Evolutionary conservation across 306 rosid species (phyloP).

Genomic region (Bauhinia variegata): DNA sequence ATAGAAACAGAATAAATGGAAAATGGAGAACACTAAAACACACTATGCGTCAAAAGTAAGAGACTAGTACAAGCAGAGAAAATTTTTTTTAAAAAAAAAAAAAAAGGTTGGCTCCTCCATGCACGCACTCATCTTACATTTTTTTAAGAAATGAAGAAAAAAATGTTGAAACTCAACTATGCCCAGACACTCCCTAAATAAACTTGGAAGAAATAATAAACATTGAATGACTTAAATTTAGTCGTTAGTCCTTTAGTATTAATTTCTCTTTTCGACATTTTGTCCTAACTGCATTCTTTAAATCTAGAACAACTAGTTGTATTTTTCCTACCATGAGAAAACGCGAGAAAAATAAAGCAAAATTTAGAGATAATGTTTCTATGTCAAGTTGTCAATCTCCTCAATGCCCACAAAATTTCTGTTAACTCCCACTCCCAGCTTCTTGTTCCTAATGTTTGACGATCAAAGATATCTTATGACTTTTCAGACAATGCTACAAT

Average conservation of each 20-base stretch:
- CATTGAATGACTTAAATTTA: neutral
- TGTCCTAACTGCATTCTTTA: neutral
- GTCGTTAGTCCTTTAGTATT: neutral
- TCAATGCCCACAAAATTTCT: neutral
- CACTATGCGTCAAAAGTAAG: slow-evolving; percentile 5
- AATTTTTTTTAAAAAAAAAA: neutral
- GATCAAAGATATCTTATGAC: neutral
- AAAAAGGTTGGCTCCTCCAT: neutral
- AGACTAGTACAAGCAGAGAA: slow-evolving; percentile 1
- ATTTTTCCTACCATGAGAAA: neutral
- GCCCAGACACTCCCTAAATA: slow-evolving; percentile 10
- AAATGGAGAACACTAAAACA: slow-evolving; percentile 17
- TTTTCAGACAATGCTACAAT: slow-evolving; percentile 2
- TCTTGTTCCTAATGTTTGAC: neutral
- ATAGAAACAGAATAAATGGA: slow-evolving; percentile 20
- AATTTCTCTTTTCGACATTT: neutral
- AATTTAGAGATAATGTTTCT: neutral
- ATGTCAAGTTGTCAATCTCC: neutral
- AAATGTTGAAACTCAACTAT: slow-evolving; percentile 1
- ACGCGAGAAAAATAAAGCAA: neutral
- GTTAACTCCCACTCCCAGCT: neutral
- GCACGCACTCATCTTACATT: neutral
- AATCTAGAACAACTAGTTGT: neutral
- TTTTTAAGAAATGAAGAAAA: neutral
- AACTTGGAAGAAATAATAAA: neutral